These are phyloP conservation scores for Phaeosphaeriaceae sp. DNA, from an alignment of 2,329 filamentous ascomycete species.

Conservation along the genomic window DNA sequence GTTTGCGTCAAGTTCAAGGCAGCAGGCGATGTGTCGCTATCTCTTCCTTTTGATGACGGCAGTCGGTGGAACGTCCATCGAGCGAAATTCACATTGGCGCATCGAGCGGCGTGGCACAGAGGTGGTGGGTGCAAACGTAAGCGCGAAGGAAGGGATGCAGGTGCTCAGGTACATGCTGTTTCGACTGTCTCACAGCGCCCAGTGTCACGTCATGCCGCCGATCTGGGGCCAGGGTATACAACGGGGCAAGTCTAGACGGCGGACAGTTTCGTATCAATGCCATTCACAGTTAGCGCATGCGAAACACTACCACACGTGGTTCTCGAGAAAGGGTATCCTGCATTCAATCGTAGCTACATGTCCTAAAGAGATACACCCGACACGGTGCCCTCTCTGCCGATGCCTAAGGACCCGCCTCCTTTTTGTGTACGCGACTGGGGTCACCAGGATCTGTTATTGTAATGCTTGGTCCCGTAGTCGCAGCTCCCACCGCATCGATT, in stretches of 20 bases:
- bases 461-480: neutral
- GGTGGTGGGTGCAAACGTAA: conserved; percentile 8
- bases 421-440: conserved; percentile 5
- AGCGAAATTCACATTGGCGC: conserved; percentile 22
- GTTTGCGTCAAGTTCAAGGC: conserved; percentile 9
- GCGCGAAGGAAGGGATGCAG: conserved; percentile 12
- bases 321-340: neutral
- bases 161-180: conserved; percentile 25
- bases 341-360: neutral
- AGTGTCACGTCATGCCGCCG: conserved; percentile 21
- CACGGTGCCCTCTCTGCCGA: too few species aligned
- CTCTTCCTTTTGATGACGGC: conserved; percentile 23
- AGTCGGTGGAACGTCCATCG: conserved; percentile 33
- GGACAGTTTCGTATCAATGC: neutral
- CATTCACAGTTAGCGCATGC: neutral
- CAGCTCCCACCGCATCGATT: conserved; percentile 4
- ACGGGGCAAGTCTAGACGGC: conserved; percentile 10
- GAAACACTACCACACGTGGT: neutral
- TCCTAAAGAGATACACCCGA: too few species aligned
- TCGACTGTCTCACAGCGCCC: too few species aligned
- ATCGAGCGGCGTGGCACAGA: conserved; percentile 13
- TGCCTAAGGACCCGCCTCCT: conserved; percentile 6
- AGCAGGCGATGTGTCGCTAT: conserved; percentile 22
- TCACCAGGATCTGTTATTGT: conserved; percentile 9
- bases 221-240: conserved; percentile 18